Conservation (phyloP, 2,329 filamentous ascomycete genomes). For the Hawksworthiomyces lignivorus region DNA sequence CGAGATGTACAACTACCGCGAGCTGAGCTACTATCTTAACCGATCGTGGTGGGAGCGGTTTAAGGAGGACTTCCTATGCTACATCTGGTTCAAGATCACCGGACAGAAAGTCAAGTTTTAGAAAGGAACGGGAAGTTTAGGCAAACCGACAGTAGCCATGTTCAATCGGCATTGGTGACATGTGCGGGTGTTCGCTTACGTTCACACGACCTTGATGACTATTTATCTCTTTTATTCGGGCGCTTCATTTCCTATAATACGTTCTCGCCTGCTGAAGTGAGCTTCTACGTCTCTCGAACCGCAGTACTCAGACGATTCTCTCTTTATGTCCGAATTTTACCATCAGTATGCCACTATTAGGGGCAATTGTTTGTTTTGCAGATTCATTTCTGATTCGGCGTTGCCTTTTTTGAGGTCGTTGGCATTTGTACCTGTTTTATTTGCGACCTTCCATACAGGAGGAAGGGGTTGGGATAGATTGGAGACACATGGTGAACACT, state of each 20-base stretch:
- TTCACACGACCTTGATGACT: constrained; percentile 11
- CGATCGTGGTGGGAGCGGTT: constrained; percentile 71
- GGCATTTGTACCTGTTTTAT: constrained; percentile 2
- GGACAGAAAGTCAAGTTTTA: constrained; percentile 53
- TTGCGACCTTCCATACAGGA: background rate
- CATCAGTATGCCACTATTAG: too few species aligned
- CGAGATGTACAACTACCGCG: constrained; percentile 93
- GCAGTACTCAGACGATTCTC: too few species aligned
- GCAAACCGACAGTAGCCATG: too few species aligned
- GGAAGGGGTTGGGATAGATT: constrained; percentile 5
- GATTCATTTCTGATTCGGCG: too few species aligned
- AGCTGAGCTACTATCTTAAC: constrained; percentile 86
- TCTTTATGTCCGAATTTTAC: too few species aligned
- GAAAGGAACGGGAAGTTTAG: too few species aligned
- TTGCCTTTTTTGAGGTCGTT: background rate
- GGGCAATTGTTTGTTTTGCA: too few species aligned
- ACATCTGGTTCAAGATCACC: constrained; percentile 56
- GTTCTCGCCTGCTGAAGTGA: too few species aligned
- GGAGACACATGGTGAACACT: constrained; percentile 2
- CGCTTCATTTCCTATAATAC: too few species aligned
- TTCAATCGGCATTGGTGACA: too few species aligned
- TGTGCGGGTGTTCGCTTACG: background rate
- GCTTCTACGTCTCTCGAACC: too few species aligned
- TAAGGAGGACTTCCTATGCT: constrained; percentile 57
- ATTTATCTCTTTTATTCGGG: too few species aligned